Conservation (phyloP, 2,329 filamentous ascomycete species). For the Neofusicoccum ribis region DNA sequence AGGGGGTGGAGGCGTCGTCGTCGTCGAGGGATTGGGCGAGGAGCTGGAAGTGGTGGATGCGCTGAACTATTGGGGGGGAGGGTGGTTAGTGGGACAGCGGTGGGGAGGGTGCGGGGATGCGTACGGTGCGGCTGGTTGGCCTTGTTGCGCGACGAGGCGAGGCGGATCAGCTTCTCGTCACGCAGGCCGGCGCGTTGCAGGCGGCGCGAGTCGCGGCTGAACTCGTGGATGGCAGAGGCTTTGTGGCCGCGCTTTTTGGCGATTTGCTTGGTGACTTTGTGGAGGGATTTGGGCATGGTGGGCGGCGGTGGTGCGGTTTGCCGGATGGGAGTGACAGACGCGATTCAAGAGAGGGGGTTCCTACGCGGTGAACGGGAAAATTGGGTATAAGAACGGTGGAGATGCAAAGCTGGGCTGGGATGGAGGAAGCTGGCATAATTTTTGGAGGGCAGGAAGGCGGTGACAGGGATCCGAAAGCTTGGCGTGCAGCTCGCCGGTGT, state of each 20-base stretch:
- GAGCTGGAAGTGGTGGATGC: constrained; percentile 72
- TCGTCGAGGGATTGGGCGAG: constrained; percentile 41
- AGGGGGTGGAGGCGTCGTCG: constrained; percentile 49
- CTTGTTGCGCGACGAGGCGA: constrained; percentile 69
- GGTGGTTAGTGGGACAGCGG: neutral
- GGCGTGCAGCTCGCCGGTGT: neutral
- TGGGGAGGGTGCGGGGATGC: constrained; percentile 27
- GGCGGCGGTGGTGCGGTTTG: neutral
- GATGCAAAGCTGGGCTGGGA: neutral
- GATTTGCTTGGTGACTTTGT: constrained; percentile 87
- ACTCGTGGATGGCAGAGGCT: constrained; percentile 77
- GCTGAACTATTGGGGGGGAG: constrained; percentile 54
- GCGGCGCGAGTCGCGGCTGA: constrained; percentile 81
- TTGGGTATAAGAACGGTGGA: neutral
- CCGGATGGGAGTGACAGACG: neutral
- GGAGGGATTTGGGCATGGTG: constrained; percentile 72
- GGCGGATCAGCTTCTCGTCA: constrained; percentile 77
- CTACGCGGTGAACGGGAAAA: neutral
- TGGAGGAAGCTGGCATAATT: neutral
- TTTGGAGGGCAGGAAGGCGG: neutral
- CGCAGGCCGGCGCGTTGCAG: constrained; percentile 76
- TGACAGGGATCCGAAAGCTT: neutral
- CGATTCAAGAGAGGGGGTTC: neutral
- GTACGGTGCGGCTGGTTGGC: constrained; percentile 72
- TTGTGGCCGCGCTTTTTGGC: constrained; percentile 75